Conservation (phyloP, 768 basidiomycete species). For the Mycena galopus region DNA sequence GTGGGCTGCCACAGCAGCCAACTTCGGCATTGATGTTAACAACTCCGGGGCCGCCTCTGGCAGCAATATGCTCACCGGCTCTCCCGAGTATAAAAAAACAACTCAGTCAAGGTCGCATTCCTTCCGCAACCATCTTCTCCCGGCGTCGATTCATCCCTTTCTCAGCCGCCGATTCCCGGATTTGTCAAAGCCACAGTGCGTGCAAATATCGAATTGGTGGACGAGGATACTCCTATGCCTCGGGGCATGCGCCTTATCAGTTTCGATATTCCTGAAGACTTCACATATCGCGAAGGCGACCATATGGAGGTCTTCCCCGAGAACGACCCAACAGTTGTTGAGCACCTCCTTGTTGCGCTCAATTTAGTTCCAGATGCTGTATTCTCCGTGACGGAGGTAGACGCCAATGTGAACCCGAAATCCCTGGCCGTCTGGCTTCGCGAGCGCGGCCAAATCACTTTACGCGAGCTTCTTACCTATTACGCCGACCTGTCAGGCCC, state of each 20-base stretch:
- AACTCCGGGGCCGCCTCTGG: neutral
- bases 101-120: constrained; percentile 27
- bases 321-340: constrained; percentile 28
- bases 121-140: neutral
- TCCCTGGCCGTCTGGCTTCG: constrained; percentile 18
- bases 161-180: constrained; percentile 16
- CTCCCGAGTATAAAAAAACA: constrained; percentile 1
- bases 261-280: constrained; percentile 24
- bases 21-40: constrained; percentile 27
- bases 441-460: constrained; percentile 15
- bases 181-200: constrained; percentile 21
- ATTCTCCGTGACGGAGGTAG: constrained; percentile 27
- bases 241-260: constrained; percentile 31
- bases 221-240: constrained; percentile 20
- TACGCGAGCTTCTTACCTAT: constrained; percentile 27
- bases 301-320: constrained; percentile 34
- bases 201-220: constrained; percentile 27
- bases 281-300: constrained; percentile 30
- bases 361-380: constrained; percentile 31
- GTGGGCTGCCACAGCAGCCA: constrained; percentile 33
- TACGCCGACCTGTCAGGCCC: constrained; percentile 29
- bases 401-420: constrained; percentile 12
- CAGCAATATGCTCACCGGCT: constrained; percentile 9
- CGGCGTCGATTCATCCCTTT: neutral
- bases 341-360: constrained; percentile 20